Evolutionary conservation across 257 asterid species (phyloP).

Genomic region (Forsythia viridissima): DNA sequence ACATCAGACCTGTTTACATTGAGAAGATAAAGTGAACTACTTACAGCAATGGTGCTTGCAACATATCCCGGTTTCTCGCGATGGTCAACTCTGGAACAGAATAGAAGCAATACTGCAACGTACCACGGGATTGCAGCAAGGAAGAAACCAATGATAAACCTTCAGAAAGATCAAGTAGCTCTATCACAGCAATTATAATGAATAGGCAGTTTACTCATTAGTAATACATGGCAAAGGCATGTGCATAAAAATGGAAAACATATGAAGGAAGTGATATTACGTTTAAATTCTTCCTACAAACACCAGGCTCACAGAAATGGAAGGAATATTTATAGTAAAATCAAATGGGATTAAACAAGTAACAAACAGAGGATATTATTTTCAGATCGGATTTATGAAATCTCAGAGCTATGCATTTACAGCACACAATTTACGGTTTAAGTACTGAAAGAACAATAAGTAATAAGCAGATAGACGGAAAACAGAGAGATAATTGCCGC

Average conservation of each 20-base stretch:
- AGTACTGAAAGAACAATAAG: too few species aligned
- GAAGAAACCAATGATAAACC: constrained; percentile 89
- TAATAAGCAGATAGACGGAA: too few species aligned
- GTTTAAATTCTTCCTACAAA: not conserved
- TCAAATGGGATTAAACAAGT: not conserved
- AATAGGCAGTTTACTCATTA: constrained; percentile 4
- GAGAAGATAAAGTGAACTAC: constrained; percentile 28
- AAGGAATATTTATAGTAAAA: not conserved
- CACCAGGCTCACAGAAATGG: not conserved
- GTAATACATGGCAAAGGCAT: too few species aligned
- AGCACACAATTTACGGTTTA: too few species aligned
- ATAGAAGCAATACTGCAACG: constrained; percentile 56
- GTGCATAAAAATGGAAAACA: too few species aligned
- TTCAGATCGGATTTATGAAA: not conserved
- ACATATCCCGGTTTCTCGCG: constrained; percentile 92
- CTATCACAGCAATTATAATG: not conserved
- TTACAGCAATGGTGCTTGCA: constrained; percentile 74
- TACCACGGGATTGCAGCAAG: constrained; percentile 87
- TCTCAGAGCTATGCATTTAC: not conserved
- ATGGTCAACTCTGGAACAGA: constrained; percentile 69
- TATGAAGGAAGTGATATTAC: not conserved
- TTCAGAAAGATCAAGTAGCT: constrained; percentile 29
- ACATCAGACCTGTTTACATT: not conserved
- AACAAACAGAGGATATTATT: not conserved
- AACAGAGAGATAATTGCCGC: too few species aligned